Base-by-base conservation (phyloP, 2,329 filamentous ascomycete genomes). In the Alternaria arborescens region DNA sequence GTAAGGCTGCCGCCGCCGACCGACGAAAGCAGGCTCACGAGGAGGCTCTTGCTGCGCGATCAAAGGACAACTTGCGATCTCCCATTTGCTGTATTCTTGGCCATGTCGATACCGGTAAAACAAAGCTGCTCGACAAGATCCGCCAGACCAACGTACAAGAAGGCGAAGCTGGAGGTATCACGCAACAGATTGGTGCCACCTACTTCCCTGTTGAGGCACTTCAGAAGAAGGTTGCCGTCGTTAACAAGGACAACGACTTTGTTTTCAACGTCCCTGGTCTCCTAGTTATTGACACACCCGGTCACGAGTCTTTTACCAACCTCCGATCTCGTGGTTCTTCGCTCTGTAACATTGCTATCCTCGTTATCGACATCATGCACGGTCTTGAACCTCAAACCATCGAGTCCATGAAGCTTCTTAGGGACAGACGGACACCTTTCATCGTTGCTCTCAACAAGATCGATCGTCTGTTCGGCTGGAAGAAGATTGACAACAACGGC, bases 231-330 rank as follows among this genome's bases (percentile, higher is more conserved):
- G 97, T 93, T 16, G 87, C 88, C 20, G 94, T 98, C 16, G 91
- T 99, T 77, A 99, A 99, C 85, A 86, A 88, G 74, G 93, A 99
- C 76, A 89, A 90, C 73, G 86, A 86, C 57, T 97, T 99, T 79
- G 92, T 97, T 64, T 96, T 97, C 87, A 99, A 97, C 84, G 92
- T 99, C 22, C 96, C 95, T 44, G 95, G 95, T 86, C 88, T 99
- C 56, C 83, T 99, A 68, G 89, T 99, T 75, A 99, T 99, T 75
- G 95, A 99, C 82, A 99, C 95, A 0, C 96, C 95, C 74, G 95
- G 95, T 83, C 95, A 99, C 93, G 95, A 99, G 88, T 99, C 95
- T 75, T 99, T 99, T 88, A 97, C 94, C 66, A 99, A 99, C 82
- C 83, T 99, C 68, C 91, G 96, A 75, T 97, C 94, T 69, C 89